These are phyloP conservation scores for Geotrichum australiense DNA, from an alignment of 1,139 yeast genomes.

Conservation along the genomic window DNA sequence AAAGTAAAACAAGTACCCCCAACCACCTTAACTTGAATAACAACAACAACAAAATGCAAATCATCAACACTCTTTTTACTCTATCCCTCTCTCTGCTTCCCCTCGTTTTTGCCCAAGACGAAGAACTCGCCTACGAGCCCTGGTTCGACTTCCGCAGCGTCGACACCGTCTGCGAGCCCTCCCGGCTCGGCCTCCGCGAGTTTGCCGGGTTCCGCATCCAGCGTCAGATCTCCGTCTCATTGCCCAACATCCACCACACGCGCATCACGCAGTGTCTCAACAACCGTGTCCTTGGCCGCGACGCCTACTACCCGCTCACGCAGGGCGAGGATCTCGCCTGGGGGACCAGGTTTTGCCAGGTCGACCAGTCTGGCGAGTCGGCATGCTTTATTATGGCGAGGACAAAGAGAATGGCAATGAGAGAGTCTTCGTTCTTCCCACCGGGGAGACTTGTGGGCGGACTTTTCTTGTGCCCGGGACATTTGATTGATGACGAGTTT, in stretches of 20 bases:
- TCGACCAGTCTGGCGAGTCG: constrained; percentile 14
- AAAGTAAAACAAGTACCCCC: no score
- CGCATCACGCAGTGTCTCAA: constrained; percentile 21
- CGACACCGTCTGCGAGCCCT: constrained; percentile 20
- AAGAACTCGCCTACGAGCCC: constrained; percentile 3
- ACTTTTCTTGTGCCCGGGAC: constrained; percentile 46
- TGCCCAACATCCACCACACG: constrained; percentile 21
- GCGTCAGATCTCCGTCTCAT: constrained; percentile 22
- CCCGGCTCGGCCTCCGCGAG: constrained; percentile 20
- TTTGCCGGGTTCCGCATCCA: constrained; percentile 28
- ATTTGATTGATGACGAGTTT: constrained; percentile 22
- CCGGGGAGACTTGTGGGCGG: constrained; percentile 63
- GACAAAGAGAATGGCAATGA: constrained; percentile 45
- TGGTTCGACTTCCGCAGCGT: constrained; percentile 6
- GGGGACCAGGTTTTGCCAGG: constrained; percentile 25
- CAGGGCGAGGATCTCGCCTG: constrained; percentile 22
- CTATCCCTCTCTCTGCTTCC: no score
- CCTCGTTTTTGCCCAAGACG: constrained; percentile 5
- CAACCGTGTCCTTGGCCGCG: constrained; percentile 20
- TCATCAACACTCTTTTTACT: no score
- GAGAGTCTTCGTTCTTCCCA: constrained; percentile 42
- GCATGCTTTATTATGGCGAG: constrained; percentile 53
- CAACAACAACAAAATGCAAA: no score
- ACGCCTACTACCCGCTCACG: constrained; percentile 23
- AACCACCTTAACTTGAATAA: no score